Conservation (phyloP, 176 grass and related monocot species). For the Eremochloa ophiuroides region DNA sequence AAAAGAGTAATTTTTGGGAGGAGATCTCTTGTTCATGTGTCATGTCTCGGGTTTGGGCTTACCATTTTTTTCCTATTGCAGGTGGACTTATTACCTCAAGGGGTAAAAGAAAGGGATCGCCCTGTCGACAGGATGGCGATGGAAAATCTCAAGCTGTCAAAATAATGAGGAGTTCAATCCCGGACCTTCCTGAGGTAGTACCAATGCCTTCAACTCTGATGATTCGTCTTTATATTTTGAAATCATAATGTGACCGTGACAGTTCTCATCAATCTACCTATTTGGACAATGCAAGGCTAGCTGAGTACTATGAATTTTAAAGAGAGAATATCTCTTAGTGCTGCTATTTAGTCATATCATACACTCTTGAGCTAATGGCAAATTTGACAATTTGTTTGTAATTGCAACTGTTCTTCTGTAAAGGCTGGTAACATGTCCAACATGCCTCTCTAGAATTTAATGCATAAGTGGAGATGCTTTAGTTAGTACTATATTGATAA, state of each 20-base stretch:
- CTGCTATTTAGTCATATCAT: background rate
- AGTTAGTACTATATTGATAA: background rate
- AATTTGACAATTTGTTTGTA: background rate
- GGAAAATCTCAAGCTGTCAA: background rate
- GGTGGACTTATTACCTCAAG: background rate
- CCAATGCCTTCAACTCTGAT: background rate
- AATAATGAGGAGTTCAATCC: background rate
- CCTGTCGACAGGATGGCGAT: background rate
- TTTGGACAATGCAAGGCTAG: background rate
- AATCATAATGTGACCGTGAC: too few relatives aligned
- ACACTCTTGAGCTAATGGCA: background rate
- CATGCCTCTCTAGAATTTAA: background rate
- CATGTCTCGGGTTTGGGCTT: too few relatives aligned
- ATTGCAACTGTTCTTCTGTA: background rate
- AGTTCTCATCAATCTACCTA: background rate
- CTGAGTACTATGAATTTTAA: background rate
- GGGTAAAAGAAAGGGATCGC: background rate
- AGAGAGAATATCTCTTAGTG: background rate
- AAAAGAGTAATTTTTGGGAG: too few relatives aligned
- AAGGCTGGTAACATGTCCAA: background rate
- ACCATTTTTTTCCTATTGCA: background rate
- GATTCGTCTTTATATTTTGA: background rate
- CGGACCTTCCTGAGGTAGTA: background rate
- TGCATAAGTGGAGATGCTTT: background rate
- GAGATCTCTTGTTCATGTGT: too few relatives aligned